These are phyloP conservation scores for Colletotrichum somersetense DNA, from an alignment of 2,329 filamentous ascomycete genomes.

Conservation along the genomic window DNA sequence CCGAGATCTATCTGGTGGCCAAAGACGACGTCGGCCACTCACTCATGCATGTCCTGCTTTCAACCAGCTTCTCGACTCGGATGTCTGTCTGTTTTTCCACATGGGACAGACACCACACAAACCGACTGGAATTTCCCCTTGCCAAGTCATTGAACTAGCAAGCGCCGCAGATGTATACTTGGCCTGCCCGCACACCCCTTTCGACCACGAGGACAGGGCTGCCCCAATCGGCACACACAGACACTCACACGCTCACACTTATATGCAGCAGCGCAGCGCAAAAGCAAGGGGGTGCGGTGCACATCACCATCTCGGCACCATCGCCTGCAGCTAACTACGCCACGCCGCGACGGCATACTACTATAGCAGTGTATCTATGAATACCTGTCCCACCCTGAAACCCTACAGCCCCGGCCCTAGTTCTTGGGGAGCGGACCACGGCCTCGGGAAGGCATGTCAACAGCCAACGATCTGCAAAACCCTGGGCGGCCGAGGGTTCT, in stretches of 20 bases:
- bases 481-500: too few relatives aligned
- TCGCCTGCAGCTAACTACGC: constrained; percentile 1
- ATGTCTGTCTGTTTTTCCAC: neutral
- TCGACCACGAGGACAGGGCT: constrained; percentile 22
- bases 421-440: constrained; percentile 7
- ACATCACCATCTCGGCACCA: constrained; percentile 14
- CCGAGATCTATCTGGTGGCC: neutral
- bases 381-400: constrained; percentile 2
- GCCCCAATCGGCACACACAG: neutral
- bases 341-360: constrained; percentile 4
- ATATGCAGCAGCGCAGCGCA: constrained; percentile 10
- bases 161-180: constrained; percentile 29
- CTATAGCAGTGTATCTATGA: neutral
- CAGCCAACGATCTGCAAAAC: neutral
- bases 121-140: neutral
- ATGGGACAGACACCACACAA: neutral
- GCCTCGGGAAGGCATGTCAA: neutral
- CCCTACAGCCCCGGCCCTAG: neutral
- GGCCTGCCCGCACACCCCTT: neutral
- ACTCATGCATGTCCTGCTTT: neutral
- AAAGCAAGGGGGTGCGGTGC: constrained; percentile 11
- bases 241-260: neutral
- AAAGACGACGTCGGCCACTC: neutral
- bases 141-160: neutral
- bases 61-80: neutral